These are phyloP conservation scores for Meyerozyma sp. DNA, from an alignment of 1,139 yeast species.

Conservation along the genomic window DNA sequence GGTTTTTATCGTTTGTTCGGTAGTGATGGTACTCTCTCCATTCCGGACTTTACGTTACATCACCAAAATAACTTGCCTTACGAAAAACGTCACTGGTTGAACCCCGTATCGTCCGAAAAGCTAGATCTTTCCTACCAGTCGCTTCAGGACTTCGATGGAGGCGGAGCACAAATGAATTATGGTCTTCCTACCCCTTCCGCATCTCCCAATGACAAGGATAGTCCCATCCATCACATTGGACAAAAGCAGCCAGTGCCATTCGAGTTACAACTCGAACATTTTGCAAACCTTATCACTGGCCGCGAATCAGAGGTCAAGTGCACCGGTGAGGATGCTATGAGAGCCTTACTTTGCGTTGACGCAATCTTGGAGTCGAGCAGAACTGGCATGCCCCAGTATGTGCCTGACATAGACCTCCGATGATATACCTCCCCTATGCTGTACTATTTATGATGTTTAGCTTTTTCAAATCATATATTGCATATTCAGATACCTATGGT, in stretches of 20 bases:
- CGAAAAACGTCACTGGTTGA: constrained; percentile 25
- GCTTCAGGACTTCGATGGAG: background rate
- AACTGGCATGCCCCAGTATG: constrained; percentile 30
- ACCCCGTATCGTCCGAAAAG: constrained; percentile 24
- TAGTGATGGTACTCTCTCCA: constrained; percentile 33
- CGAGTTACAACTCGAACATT: constrained; percentile 31
- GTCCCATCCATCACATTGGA: constrained; percentile 13
- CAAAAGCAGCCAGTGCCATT: constrained; percentile 23
- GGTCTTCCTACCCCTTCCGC: constrained; percentile 21
- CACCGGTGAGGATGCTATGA: constrained; percentile 36
- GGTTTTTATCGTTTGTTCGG: constrained; percentile 41
- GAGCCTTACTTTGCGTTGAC: constrained; percentile 36
- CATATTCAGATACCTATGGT: background rate
- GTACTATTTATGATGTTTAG: background rate
- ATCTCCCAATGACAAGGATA: constrained; percentile 19
- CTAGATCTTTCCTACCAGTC: background rate
- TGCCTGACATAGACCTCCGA: constrained; percentile 5
- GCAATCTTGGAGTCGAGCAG: constrained; percentile 33
- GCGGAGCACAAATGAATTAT: background rate
- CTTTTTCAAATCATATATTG: background rate
- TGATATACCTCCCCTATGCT: background rate
- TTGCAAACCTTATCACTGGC: constrained; percentile 31
- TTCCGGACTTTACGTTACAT: constrained; percentile 36
- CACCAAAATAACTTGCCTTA: constrained; percentile 19
- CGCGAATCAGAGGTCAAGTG: constrained; percentile 28